A percentile compares a stretch with the other conserved stretches of the same genome.
These are phyloP conservation scores for Triangularia verruculosa DNA, from an alignment of 2,329 filamentous ascomycete species.

Conservation along the genomic window DNA sequence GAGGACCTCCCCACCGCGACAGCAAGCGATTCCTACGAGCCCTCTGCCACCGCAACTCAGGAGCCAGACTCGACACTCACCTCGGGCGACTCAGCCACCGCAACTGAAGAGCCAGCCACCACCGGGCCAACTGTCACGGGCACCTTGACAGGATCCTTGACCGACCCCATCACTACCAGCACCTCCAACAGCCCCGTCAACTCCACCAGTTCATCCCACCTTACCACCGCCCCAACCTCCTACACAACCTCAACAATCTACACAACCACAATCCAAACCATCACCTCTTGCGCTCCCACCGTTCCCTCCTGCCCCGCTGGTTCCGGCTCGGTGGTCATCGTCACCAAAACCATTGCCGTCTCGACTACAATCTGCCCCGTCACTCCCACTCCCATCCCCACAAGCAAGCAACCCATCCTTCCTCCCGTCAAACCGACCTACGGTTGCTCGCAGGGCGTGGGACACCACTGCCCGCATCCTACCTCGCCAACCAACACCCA, in stretches of 20 bases:
- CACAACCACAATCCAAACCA: slow-evolving; percentile 25
- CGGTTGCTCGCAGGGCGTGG: background rate
- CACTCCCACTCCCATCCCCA: background rate
- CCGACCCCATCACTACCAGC: background rate
- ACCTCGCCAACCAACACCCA: background rate
- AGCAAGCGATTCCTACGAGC: background rate
- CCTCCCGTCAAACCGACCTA: slow-evolving; percentile 12
- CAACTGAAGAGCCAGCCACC: background rate
- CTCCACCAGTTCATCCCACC: too few species aligned
- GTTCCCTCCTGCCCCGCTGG: slow-evolving; percentile 24
- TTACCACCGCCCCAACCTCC: background rate
- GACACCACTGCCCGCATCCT: background rate
- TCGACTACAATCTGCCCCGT: slow-evolving; percentile 41
- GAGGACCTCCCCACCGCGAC: background rate
- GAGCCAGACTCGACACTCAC: background rate
- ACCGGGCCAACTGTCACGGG: background rate
- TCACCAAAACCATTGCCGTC: slow-evolving; percentile 11
- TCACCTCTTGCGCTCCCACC: slow-evolving; percentile 18
- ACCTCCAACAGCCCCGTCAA: background rate
- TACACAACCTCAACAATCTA: slow-evolving; percentile 22
- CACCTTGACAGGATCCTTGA: background rate
- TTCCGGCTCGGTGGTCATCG: background rate
- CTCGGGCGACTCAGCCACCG: background rate
- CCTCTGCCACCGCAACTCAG: background rate
- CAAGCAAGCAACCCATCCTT: background rate